Evolutionary conservation across 2,329 filamentous ascomycete genomes (phyloP).

Genomic region (Arthroderma sp.): DNA sequence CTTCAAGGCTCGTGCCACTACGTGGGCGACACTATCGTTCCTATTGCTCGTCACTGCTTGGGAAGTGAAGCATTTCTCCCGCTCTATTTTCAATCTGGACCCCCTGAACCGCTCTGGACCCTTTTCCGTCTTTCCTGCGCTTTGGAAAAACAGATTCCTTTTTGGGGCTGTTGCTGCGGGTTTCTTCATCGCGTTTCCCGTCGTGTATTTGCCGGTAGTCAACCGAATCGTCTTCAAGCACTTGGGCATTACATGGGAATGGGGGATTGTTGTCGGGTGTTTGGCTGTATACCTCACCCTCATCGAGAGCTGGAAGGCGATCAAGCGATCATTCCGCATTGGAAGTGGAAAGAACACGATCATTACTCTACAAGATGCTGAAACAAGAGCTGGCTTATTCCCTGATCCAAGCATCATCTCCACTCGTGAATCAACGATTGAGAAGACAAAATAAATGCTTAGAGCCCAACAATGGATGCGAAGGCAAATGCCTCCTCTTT

Average conservation of each 20-base stretch:
- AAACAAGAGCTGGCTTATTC: constrained; percentile 18
- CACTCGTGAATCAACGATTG: constrained; percentile 9
- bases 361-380: constrained; percentile 21
- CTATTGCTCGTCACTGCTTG: constrained; percentile 62
- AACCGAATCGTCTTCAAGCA: constrained; percentile 54
- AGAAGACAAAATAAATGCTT: constrained; percentile 5
- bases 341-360: constrained; percentile 21
- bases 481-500: neutral
- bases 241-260: constrained; percentile 52
- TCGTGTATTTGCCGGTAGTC: constrained; percentile 53
- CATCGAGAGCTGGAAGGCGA: constrained; percentile 53
- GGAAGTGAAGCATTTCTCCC: constrained; percentile 62
- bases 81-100: constrained; percentile 57
- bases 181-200: constrained; percentile 42
- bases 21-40: constrained; percentile 62
- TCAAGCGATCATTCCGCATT: constrained; percentile 38
- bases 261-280: constrained; percentile 51
- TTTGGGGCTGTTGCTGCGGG: constrained; percentile 51
- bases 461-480: neutral
- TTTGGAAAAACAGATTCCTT: constrained; percentile 59
- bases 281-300: constrained; percentile 47
- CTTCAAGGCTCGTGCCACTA: constrained; percentile 58
- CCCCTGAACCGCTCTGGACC: constrained; percentile 44
- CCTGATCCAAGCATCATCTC: neutral
- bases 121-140: constrained; percentile 48